phyloP scores from a whole-genome alignment of 2,329 filamentous ascomycete species.

The Alternaria longipes region DNA sequence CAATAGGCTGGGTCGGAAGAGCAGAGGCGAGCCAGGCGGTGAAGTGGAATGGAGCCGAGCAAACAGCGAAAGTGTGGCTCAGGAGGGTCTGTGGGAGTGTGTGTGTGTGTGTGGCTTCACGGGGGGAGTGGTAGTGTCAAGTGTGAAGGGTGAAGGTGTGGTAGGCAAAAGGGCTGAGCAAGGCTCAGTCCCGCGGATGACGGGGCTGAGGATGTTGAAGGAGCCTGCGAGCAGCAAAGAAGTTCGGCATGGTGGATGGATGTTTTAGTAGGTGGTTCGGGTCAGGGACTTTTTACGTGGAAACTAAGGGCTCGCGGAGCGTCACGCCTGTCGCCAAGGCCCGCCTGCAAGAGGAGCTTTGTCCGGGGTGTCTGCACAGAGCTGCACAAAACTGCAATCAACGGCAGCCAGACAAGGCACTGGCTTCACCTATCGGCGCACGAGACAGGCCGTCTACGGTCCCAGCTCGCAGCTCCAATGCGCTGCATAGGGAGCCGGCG shows the following conservation, averaged over 20 bases:
- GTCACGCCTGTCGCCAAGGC: conserved; percentile 30
- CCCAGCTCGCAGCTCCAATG: conserved; percentile 7
- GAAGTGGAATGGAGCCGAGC: conserved; percentile 40
- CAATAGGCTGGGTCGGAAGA: conserved; percentile 25
- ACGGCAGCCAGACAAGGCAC: conserved; percentile 8
- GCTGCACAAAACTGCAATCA: conserved; percentile 11
- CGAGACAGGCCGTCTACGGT: background rate
- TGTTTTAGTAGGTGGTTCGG: conserved; percentile 47
- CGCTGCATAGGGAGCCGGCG: conserved; percentile 17
- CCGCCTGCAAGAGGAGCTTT: conserved; percentile 26
- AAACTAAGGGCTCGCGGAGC: conserved; percentile 30
- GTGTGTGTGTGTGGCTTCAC: conserved; percentile 14
- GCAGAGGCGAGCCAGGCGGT: conserved; percentile 34
- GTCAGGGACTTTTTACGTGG: conserved; percentile 45
- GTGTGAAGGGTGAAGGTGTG: conserved; percentile 39
- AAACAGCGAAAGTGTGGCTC: conserved; percentile 24
- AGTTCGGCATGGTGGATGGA: conserved; percentile 51
- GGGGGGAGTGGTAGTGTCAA: conserved; percentile 17
- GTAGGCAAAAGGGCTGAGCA: conserved; percentile 31
- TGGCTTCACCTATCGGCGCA: background rate
- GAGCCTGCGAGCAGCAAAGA: conserved; percentile 54
- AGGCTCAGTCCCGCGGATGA: conserved; percentile 60
- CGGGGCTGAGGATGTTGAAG: conserved; percentile 58
- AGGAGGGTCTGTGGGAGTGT: conserved; percentile 2
- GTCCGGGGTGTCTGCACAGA: conserved; percentile 20